Percentiles rank a stretch among this genome's conserved stretches.
phyloP scores from a whole-genome alignment of 2,329 filamentous ascomycete species.

The Neoscytalidium dimidiatum region DNA sequence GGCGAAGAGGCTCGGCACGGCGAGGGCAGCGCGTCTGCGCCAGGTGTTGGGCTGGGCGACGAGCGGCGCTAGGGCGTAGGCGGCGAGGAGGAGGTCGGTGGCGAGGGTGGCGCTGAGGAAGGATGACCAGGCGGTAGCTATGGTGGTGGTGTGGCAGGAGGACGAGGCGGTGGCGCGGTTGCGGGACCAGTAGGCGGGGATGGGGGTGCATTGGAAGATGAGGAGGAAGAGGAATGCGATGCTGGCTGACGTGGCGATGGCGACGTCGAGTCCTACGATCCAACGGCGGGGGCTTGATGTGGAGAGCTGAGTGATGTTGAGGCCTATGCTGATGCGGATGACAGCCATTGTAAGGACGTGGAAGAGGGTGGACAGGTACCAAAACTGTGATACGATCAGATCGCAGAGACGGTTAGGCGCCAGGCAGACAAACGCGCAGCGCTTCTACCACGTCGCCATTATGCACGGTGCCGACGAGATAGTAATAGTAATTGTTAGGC shows the following conservation, averaged over 20 bases:
- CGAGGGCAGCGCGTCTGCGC: neutral
- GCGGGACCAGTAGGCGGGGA: slow-evolving; percentile 9
- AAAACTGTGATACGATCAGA: neutral
- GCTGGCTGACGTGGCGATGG: neutral
- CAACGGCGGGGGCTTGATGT: neutral
- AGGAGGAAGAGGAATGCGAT: neutral
- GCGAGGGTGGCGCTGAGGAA: neutral
- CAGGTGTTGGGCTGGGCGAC: neutral
- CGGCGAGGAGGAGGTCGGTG: neutral
- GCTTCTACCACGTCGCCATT: slow-evolving; percentile 17
- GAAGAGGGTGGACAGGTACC: slow-evolving; percentile 2
- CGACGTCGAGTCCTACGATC: neutral
- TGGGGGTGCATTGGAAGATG: neutral
- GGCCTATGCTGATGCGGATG: neutral
- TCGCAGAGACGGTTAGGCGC: neutral
- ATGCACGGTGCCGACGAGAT: neutral
- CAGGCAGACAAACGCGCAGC: neutral
- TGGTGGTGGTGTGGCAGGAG: neutral
- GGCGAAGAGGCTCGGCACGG: neutral
- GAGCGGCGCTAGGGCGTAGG: neutral
- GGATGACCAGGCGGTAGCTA: neutral
- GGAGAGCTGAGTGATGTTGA: neutral
- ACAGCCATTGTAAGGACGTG: neutral
- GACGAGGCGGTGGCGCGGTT: neutral
- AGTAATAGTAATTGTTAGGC: neutral